Conservation (phyloP, 768 basidiomycete species). For the Rhodotorula babjevae region DNA sequence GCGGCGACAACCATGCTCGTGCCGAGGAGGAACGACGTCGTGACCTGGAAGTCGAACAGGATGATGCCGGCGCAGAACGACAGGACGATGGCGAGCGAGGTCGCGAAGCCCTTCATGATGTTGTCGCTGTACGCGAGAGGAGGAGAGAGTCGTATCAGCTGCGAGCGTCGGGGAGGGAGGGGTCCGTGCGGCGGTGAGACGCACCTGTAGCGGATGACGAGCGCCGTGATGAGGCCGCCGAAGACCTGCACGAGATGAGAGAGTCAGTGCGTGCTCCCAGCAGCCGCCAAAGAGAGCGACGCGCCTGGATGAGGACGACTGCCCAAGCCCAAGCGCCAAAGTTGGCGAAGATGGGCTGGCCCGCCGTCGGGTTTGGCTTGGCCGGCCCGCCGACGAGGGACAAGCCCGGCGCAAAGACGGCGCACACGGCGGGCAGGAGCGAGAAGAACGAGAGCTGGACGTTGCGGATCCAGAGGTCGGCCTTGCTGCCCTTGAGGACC, state of each 20-base stretch:
- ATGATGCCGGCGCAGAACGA: constrained; percentile 88
- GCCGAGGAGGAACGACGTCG: constrained; percentile 77
- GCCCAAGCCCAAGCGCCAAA: constrained; percentile 91
- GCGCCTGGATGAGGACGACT: constrained; percentile 62
- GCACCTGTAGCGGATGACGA: constrained; percentile 91
- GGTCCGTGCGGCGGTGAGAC: no score
- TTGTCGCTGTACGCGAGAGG: constrained; percentile 33
- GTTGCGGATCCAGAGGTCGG: constrained; percentile 93
- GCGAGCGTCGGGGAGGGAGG: no score
- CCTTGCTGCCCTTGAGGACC: constrained; percentile 82
- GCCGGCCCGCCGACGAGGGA: constrained; percentile 6
- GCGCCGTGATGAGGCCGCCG: constrained; percentile 84
- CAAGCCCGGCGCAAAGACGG: constrained; percentile 47
- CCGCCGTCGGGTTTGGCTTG: not conserved
- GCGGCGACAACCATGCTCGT: constrained; percentile 75
- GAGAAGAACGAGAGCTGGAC: constrained; percentile 93
- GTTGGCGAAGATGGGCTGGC: constrained; percentile 63
- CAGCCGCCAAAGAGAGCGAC: not conserved
- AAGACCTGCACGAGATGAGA: constrained; percentile 58
- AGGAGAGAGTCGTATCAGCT: no score
- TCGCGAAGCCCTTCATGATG: constrained; percentile 70
- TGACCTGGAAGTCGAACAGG: constrained; percentile 83
- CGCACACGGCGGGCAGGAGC: constrained; percentile 76
- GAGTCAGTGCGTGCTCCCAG: not conserved
- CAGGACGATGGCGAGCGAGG: constrained; percentile 85